These are phyloP conservation scores for Calonectria pauciramosa DNA, from an alignment of 2,329 filamentous ascomycete species.

Conservation along the genomic window DNA sequence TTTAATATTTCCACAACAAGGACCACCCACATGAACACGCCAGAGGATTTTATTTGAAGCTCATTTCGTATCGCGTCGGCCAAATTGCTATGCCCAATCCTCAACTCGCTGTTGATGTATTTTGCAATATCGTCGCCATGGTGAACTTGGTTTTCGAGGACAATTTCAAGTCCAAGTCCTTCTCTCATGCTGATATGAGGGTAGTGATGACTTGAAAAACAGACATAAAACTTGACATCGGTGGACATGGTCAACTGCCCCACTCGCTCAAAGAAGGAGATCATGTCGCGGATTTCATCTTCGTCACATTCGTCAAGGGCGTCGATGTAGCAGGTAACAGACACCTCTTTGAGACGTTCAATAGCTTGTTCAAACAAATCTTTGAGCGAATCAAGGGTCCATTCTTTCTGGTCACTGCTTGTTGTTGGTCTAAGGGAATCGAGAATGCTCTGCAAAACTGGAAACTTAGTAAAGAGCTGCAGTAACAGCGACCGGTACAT, in stretches of 20 bases:
- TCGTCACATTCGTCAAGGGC: neutral
- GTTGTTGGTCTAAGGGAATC: constrained; percentile 26
- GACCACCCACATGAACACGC: neutral
- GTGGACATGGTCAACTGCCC: neutral
- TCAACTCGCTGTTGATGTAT: neutral
- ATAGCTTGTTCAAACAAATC: neutral
- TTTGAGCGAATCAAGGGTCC: neutral
- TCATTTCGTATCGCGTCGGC: neutral
- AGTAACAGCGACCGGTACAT: constrained; percentile 64
- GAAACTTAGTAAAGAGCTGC: constrained; percentile 57
- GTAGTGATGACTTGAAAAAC: neutral
- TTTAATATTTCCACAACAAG: neutral
- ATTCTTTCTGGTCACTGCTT: neutral
- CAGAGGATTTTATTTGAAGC: neutral
- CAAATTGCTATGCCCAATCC: neutral
- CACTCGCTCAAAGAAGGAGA: neutral
- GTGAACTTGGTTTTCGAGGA: neutral
- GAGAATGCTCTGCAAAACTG: constrained; percentile 31
- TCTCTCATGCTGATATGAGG: neutral
- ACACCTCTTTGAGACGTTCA: neutral
- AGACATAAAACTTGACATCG: neutral
- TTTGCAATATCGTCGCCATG: neutral
- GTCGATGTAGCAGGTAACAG: neutral
- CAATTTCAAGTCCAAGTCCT: neutral
- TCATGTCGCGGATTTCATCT: neutral